phyloP scores from a whole-genome alignment of 2,329 filamentous ascomycete species.

The Cladophialophora chaetospira region DNA sequence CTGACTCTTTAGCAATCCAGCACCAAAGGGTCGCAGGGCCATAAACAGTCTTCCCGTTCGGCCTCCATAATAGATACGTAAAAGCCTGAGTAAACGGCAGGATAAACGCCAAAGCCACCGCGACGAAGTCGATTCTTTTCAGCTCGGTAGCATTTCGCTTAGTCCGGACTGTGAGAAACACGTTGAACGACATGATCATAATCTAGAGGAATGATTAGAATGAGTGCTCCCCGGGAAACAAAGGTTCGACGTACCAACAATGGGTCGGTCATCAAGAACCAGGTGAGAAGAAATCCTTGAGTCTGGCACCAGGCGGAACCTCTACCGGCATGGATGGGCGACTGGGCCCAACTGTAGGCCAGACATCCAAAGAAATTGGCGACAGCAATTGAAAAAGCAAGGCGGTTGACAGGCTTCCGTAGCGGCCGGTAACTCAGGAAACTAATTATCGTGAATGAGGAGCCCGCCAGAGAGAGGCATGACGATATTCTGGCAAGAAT shows the following conservation, averaged over 20 bases:
- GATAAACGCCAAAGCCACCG: constrained; percentile 19
- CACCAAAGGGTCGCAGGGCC: constrained; percentile 26
- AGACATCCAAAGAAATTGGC: constrained; percentile 22
- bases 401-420: constrained; percentile 25
- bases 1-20: constrained; percentile 24
- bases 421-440: constrained; percentile 20
- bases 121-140: constrained; percentile 19
- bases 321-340: constrained; percentile 16
- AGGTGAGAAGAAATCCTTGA: constrained; percentile 23
- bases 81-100: constrained; percentile 21
- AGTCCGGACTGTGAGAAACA: constrained; percentile 17
- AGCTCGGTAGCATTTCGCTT: constrained; percentile 18
- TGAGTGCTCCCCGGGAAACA: background rate
- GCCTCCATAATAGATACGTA: constrained; percentile 21
- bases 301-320: constrained; percentile 25
- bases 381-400: constrained; percentile 25
- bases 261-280: constrained; percentile 28
- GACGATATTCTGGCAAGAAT: constrained; percentile 19
- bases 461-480: constrained; percentile 21
- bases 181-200: constrained; percentile 23
- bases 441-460: constrained; percentile 24
- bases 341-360: constrained; percentile 22
- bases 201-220: constrained; percentile 14
- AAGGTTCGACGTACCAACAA: constrained; percentile 12
- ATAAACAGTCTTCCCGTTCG: constrained; percentile 22